A percentile compares a stretch with the other conserved stretches of the same genome.
Conservation (phyloP, 495 filamentous ascomycete species). For the Hyaloscypha hepaticicola region DNA sequence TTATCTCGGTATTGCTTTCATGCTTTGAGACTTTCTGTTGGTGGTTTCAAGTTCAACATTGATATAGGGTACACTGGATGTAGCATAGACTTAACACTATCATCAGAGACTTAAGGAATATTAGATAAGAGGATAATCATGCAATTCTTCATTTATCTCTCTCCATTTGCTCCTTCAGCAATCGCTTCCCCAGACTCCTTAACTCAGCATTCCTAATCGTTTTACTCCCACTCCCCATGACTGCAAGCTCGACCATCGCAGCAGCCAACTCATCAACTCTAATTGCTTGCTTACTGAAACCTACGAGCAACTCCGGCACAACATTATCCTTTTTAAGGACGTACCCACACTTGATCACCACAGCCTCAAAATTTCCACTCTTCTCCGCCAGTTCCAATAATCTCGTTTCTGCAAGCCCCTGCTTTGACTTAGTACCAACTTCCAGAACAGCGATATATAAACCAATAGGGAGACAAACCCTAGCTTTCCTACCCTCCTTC, state of each 20-base stretch:
- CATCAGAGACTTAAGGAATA: not conserved
- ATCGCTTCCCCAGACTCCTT: not conserved
- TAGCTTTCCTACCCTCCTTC: conserved; percentile 3
- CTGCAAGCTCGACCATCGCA: conserved; percentile 4
- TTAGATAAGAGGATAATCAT: not conserved
- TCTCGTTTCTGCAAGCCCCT: conserved; percentile 8
- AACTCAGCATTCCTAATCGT: not conserved
- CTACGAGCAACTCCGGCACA: not conserved
- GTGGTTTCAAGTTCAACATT: too few relatives aligned
- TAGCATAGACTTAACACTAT: conserved; percentile 7
- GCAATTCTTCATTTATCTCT: not conserved
- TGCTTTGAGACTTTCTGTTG: too few relatives aligned
- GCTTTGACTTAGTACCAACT: not conserved
- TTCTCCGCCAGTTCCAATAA: not conserved
- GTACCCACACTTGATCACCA: conserved; percentile 5
- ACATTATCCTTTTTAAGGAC: not conserved
- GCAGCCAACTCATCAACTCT: conserved; percentile 6
- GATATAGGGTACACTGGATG: not conserved
- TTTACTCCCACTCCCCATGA: not conserved
- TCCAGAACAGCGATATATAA: not conserved
- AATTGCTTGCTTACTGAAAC: not conserved
- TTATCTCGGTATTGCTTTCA: too few relatives aligned
- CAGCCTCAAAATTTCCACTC: conserved; percentile 3
- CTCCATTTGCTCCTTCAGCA: conserved; percentile 2
- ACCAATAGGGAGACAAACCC: not conserved